Percentiles rank a stretch among this genome's conserved stretches.
Evolutionary conservation across 495 filamentous ascomycete species (phyloP).

Genomic region (Penicillium bialowiezense): DNA sequence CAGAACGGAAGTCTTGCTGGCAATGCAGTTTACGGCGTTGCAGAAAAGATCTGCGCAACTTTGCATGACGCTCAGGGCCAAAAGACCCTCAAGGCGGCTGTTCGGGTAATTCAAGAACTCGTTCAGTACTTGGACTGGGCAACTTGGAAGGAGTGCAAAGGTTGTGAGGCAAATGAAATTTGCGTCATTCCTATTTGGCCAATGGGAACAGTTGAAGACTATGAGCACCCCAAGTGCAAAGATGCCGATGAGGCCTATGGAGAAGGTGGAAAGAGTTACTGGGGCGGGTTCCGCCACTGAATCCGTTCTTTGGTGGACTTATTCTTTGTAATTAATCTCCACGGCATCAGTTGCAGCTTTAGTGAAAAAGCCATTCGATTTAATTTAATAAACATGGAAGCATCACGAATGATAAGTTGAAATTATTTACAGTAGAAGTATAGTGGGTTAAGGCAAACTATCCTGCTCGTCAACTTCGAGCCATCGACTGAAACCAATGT

Average conservation of each 20-base stretch:
- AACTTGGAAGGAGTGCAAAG: slow-evolving; percentile 58
- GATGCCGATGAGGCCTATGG: slow-evolving; percentile 25
- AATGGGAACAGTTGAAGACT: slow-evolving; percentile 51
- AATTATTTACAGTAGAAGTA: no score
- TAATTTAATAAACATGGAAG: no score
- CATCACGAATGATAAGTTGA: no score
- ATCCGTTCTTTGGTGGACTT: background rate
- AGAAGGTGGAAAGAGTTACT: slow-evolving; percentile 33
- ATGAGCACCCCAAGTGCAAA: slow-evolving; percentile 48
- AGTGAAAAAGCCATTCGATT: no score
- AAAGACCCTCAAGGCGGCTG: slow-evolving; percentile 19
- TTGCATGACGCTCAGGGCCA: slow-evolving; percentile 41
- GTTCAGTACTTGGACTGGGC: slow-evolving; percentile 56
- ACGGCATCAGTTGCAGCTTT: no score
- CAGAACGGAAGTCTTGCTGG: slow-evolving; percentile 21
- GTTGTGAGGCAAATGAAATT: slow-evolving; percentile 55
- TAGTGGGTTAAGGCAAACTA: no score
- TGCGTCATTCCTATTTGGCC: slow-evolving; percentile 70
- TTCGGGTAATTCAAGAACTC: slow-evolving; percentile 34
- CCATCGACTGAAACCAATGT: no score
- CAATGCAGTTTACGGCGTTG: slow-evolving; percentile 45
- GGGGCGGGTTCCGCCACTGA: slow-evolving; percentile 24
- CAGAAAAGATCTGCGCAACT: slow-evolving; percentile 47
- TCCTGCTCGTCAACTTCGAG: no score
- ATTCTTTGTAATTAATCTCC: no score